Percentiles rank a stretch among this genome's conserved stretches.
Evolutionary conservation across 352 stramenopile genomes (phyloP).

Genomic region (Globisporangium abappressorium): DNA sequence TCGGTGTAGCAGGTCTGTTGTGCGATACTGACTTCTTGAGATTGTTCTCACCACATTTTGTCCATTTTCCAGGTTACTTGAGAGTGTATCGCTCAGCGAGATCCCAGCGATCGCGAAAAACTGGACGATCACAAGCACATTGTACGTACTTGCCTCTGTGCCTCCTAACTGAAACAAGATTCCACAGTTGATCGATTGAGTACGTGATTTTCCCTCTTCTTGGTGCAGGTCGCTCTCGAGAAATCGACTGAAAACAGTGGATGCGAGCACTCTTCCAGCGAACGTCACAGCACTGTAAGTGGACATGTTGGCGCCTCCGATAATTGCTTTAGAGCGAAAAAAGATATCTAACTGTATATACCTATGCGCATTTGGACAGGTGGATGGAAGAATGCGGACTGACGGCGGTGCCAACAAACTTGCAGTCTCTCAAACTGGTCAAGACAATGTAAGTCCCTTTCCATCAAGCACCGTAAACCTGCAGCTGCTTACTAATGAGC

Average conservation of each 20-base stretch:
- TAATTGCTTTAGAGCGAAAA: no score
- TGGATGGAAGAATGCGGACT: constrained; percentile 14
- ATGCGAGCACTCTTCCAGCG: constrained; percentile 8
- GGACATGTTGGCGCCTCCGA: neutral
- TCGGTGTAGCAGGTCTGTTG: neutral
- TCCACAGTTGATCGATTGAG: neutral
- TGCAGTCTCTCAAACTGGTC: constrained; percentile 10
- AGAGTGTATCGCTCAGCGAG: constrained; percentile 10
- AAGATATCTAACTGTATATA: no score
- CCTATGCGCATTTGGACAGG: neutral
- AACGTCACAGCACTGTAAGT: constrained; percentile 13
- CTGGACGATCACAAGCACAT: constrained; percentile 13
- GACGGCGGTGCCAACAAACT: neutral
- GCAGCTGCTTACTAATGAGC: neutral
- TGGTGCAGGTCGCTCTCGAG: constrained; percentile 12
- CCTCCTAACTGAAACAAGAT: neutral
- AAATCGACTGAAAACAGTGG: constrained; percentile 4
- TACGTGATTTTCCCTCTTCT: neutral
- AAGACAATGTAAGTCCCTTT: constrained; percentile 8
- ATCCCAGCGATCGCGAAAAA: constrained; percentile 14
- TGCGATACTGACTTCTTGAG: neutral
- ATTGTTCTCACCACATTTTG: neutral
- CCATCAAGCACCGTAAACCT: neutral
- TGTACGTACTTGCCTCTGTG: neutral
- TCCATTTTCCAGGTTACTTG: constrained; percentile 5